A percentile compares a stretch with the other conserved stretches of the same genome.
These are phyloP conservation scores for Stipa capillata DNA, from an alignment of 176 grass and related monocot species.

Conservation along the genomic window DNA sequence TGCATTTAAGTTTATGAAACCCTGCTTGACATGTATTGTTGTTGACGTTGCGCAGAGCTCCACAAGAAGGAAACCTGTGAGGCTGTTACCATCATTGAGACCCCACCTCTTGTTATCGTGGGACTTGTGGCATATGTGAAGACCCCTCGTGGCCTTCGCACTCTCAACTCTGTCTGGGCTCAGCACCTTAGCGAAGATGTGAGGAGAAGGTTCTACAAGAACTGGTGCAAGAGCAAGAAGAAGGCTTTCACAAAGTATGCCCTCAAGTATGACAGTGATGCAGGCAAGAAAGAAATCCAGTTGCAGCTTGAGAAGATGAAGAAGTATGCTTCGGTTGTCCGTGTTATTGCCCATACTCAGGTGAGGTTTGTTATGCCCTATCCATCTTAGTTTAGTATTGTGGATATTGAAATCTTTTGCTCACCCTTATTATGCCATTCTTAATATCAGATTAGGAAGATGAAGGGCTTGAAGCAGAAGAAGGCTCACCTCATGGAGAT, in stretches of 20 bases:
- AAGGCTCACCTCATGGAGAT: too few species aligned
- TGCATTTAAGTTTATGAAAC: too few species aligned
- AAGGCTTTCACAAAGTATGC: constrained; percentile 76
- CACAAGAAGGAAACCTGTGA: constrained; percentile 96
- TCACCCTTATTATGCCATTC: background rate
- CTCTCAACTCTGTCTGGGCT: constrained; percentile 79
- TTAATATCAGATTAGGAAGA: constrained; percentile 52
- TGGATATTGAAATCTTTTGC: background rate
- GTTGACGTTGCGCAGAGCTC: constrained; percentile 40
- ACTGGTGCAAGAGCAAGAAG: too few species aligned
- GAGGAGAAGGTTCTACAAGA: constrained; percentile 71
- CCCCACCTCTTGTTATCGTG: constrained; percentile 70
- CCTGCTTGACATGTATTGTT: too few species aligned
- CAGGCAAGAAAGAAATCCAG: constrained; percentile 75
- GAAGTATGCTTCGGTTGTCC: constrained; percentile 71
- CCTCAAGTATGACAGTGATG: too few species aligned
- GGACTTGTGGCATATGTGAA: constrained; percentile 73
- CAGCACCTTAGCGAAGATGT: constrained; percentile 88
- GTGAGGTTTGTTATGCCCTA: background rate
- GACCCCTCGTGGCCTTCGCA: too few species aligned
- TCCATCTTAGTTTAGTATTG: background rate
- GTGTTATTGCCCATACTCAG: constrained; percentile 82
- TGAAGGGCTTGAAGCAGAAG: too few species aligned
- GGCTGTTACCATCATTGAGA: constrained; percentile 81
- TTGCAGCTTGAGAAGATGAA: constrained; percentile 60